phyloP scores from a whole-genome alignment of 441 rosid genomes.

The Biscutella laevigata region DNA sequence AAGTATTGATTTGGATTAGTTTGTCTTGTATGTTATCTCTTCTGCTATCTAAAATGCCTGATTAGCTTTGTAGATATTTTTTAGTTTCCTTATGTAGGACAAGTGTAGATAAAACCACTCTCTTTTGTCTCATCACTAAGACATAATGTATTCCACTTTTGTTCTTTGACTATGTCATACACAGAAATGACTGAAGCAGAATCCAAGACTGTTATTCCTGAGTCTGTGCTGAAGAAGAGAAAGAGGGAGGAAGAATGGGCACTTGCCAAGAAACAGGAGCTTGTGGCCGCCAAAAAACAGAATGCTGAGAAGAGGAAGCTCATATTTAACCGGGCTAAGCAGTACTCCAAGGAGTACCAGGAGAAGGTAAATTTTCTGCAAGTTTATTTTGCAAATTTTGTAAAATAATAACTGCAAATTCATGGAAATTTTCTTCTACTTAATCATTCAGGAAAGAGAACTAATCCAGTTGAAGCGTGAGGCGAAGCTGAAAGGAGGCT shows the following conservation, averaged over 20 bases:
- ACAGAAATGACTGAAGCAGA: constrained; percentile 11
- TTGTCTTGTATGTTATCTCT: background rate
- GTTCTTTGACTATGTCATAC: background rate
- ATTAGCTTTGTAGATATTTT: background rate
- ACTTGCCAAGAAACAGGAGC: constrained; percentile 38
- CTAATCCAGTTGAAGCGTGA: constrained; percentile 54
- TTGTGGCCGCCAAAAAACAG: constrained; percentile 36
- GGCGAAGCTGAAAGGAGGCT: constrained; percentile 70
- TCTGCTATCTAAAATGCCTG: background rate
- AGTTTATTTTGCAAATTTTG: background rate
- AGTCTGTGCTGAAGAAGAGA: constrained; percentile 17
- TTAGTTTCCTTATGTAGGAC: background rate
- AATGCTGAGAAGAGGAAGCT: constrained; percentile 40
- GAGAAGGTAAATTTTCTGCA: constrained; percentile 27
- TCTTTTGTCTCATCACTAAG: background rate
- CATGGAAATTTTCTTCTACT: background rate
- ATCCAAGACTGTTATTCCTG: constrained; percentile 18
- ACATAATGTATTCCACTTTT: background rate
- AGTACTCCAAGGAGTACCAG: constrained; percentile 44
- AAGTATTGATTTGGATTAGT: background rate
- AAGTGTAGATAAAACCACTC: background rate
- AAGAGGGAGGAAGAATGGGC: constrained; percentile 52
- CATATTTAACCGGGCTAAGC: constrained; percentile 45
- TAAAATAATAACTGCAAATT: background rate
- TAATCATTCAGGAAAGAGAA: constrained; percentile 34